phyloP scores from a whole-genome alignment of 164 flowering plant species.

The Cinnamomum micranthum region DNA sequence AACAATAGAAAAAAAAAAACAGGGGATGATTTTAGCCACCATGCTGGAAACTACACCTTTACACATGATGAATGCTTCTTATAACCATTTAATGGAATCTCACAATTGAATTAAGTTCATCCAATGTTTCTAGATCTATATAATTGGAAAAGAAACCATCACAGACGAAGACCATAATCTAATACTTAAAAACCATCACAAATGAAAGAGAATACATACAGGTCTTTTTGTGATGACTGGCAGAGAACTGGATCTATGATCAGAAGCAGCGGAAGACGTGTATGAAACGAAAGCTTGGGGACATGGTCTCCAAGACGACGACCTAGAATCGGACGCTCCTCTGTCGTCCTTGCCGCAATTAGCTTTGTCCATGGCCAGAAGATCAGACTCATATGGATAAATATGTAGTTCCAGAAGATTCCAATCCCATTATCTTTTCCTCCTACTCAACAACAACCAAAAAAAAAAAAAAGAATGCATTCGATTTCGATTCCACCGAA shows the following conservation, averaged over 20 bases:
- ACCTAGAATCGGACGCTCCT: conserved; percentile 11
- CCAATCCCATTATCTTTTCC: conserved; percentile 49
- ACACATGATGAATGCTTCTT: no score
- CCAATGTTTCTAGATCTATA: no score
- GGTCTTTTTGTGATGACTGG: conserved; percentile 56
- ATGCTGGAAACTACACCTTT: no score
- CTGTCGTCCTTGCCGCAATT: conserved; percentile 27
- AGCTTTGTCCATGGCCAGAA: conserved; percentile 51
- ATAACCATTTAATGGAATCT: no score
- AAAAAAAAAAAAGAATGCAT: background rate
- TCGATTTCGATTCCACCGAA: background rate
- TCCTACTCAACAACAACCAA: no score
- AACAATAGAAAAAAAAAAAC: no score
- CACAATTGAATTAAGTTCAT: no score
- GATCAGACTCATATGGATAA: no score
- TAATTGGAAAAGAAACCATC: no score
- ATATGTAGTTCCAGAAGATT: conserved; percentile 40
- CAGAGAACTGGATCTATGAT: conserved; percentile 33
- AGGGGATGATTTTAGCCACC: no score
- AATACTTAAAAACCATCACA: no score
- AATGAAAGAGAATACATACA: conserved; percentile 21
- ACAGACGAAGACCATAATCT: no score
- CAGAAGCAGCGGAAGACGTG: conserved; percentile 3
- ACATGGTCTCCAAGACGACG: conserved; percentile 50
- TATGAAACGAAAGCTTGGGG: conserved; percentile 47